Evolutionary conservation across 2,329 filamentous ascomycete genomes (phyloP), one percentile per base, ranked within the genome.

Genomic region (Stemphylium beticola): DNA sequence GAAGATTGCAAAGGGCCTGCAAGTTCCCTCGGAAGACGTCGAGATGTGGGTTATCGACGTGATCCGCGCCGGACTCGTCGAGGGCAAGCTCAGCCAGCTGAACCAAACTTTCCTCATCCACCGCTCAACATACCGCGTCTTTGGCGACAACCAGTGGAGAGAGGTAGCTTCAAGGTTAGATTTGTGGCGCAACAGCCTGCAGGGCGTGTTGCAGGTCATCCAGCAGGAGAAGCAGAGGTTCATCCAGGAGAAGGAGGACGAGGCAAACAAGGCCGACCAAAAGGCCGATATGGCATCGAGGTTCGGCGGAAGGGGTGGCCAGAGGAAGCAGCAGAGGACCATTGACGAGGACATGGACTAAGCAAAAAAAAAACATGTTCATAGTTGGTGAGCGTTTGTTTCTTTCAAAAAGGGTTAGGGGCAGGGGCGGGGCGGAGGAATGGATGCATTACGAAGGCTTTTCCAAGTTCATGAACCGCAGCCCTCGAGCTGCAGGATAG

Each of bases 1-100:
- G 64, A 85, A 85, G 71, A 97, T 99, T 73, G 86, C 90, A 62
- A 89, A 89, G 73, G 89, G 92, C 5, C 86, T 99, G 41, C 89
- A 95, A 77, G 87, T 99, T 51, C 87, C 91, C 40, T 74, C 80
- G 41, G 87, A 90, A 61, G 92, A 98, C 61, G 92, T 98, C 37
- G 95, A 99, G 83, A 90, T 93, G 84, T 99, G 95, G 95, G 92
- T 96, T 65, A 99, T 99, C 71, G 95, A 99, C 76, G 93, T 96
- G 66, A 97, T 99, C 79, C 91, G 95, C 65, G 92, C 93, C 42
- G 92, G 93, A 31, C 87, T 99, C 33, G 91, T 99, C 47, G 95
- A 99, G 82, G 95, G 95, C 74, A 96, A 96, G 80, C 87, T 99
- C 66, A 95, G 90, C 55, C 95, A 99, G 81, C 85, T 93, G 75